Evolutionary conservation across 2,329 filamentous ascomycete genomes (phyloP), one percentile per base, ranked within the genome.

Genomic region (Colletotrichum destructivum): DNA sequence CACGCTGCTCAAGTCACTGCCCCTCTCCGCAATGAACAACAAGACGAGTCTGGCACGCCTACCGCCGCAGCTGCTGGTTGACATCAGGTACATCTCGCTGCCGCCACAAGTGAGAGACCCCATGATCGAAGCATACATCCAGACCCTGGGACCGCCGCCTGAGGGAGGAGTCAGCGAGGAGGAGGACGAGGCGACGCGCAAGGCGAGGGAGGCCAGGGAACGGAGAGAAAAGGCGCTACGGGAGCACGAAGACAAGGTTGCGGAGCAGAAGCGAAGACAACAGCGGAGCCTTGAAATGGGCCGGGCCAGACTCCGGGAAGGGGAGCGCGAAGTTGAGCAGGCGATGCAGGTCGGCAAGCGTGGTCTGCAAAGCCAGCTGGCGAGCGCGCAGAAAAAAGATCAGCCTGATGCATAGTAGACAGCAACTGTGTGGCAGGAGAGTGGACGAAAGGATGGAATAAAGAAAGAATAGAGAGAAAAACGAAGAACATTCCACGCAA

Each of bases 61-160:
- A 12, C 93, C 93, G 1, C 80, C 88, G 1, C 81, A 88, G 26
- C 78, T 96, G 0, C 83, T 93, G 1, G 84, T 86, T 18, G 93
- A 96, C 77, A 80, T 94, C 46, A 88, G 92, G 55, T 96, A 90
- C 79, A 90, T 94, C 44, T 91, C 90, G 4, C 83, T 95, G 0
- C 88, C 91, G 35, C 79, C 88, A 0, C 81, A 85, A 49, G 84
- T 87, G 0, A 87, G 94, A 21, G 91, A 95, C 74, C 82, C 88
- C 2, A 82, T 96, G 7, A 82, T 95, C 8, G 88, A 90, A 77
- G 88, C 89, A 3, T 93, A 91, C 76, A 89, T 95, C 38, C 86
- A 88, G 70, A 91, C 87, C 0, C 82, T 95, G 1, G 87, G 88
- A 4, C 85, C 89, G 4, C 87, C 90, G 21, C 90, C 90, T 0